These are phyloP conservation scores for Cercospora sp. DNA, from an alignment of 2,329 filamentous ascomycete species.

Conservation along the genomic window DNA sequence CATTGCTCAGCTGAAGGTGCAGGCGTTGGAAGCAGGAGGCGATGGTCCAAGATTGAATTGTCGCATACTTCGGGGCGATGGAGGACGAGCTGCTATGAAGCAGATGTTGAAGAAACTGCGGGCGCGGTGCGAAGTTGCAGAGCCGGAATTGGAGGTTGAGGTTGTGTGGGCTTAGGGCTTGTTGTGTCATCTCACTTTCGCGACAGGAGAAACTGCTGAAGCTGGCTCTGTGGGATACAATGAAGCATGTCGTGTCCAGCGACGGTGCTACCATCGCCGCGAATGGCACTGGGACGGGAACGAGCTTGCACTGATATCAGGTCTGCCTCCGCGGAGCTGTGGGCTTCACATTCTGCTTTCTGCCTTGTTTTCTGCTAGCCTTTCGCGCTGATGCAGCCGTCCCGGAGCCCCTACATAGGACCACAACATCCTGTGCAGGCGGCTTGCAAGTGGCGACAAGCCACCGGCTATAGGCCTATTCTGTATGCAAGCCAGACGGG, in stretches of 20 bases:
- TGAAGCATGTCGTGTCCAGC: not conserved
- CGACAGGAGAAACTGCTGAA: not conserved
- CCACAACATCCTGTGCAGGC: not conserved
- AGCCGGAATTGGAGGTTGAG: conserved; percentile 12
- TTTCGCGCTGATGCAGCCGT: not conserved
- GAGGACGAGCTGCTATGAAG: conserved; percentile 6
- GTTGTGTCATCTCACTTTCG: not conserved
- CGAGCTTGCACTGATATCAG: not conserved
- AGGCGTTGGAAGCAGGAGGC: not conserved
- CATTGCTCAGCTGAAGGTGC: conserved; percentile 2
- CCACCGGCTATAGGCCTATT: not conserved
- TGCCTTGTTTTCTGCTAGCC: not conserved
- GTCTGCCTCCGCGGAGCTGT: not conserved
- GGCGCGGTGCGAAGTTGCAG: conserved; percentile 6
- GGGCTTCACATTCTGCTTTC: not conserved
- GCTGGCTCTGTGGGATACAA: not conserved
- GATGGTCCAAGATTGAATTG: conserved; percentile 4
- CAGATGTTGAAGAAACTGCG: conserved; percentile 10
- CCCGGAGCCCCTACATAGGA: not conserved
- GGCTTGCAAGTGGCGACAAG: not conserved
- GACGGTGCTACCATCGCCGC: not conserved
- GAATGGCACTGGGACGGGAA: not conserved
- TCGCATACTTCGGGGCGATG: conserved; percentile 6
- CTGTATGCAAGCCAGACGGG: not conserved
- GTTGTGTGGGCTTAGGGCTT: conserved; percentile 9